These are phyloP conservation scores for Gilbertella persicaria DNA, from an alignment of 371 early-diverging fungal genomes.

Conservation along the genomic window DNA sequence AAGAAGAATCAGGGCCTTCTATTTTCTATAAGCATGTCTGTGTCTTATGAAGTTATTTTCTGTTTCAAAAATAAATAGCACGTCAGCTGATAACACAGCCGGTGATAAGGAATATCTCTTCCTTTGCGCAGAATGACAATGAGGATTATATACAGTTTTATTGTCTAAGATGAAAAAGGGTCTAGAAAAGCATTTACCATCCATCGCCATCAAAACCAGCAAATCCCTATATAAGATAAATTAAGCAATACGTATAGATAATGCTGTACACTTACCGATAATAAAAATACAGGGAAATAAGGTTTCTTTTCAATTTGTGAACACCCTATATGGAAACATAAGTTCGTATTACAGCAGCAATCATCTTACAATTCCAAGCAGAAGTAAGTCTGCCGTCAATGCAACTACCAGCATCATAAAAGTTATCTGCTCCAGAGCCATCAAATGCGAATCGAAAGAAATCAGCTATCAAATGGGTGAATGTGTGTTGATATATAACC, in stretches of 20 bases:
- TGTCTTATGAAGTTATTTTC: too few relatives aligned
- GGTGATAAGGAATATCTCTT: too few relatives aligned
- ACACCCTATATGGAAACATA: conserved; percentile 58
- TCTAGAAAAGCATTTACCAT: too few relatives aligned
- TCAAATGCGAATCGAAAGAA: conserved; percentile 96
- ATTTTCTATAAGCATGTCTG: too few relatives aligned
- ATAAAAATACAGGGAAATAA: conserved; percentile 88
- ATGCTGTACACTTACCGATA: conserved; percentile 51
- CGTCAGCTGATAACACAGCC: too few relatives aligned
- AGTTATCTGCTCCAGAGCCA: conserved; percentile 95
- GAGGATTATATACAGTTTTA: neutral
- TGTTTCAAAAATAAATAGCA: too few relatives aligned
- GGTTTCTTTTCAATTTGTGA: conserved; percentile 90
- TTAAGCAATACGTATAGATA: neutral
- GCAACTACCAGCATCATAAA: conserved; percentile 94
- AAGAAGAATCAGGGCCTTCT: too few relatives aligned
- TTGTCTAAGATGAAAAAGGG: too few relatives aligned
- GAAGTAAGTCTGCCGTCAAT: conserved; percentile 95
- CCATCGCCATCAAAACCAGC: conserved; percentile 79
- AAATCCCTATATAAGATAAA: conserved; percentile 52
- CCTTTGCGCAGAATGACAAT: too few relatives aligned
- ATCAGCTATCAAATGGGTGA: conserved; percentile 63
- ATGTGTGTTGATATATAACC: neutral
- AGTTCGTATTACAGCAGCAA: neutral
- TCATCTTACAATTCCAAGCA: conserved; percentile 86